These are phyloP conservation scores for Rosa persica DNA, from an alignment of 306 rosid genomes.

Conservation along the genomic window DNA sequence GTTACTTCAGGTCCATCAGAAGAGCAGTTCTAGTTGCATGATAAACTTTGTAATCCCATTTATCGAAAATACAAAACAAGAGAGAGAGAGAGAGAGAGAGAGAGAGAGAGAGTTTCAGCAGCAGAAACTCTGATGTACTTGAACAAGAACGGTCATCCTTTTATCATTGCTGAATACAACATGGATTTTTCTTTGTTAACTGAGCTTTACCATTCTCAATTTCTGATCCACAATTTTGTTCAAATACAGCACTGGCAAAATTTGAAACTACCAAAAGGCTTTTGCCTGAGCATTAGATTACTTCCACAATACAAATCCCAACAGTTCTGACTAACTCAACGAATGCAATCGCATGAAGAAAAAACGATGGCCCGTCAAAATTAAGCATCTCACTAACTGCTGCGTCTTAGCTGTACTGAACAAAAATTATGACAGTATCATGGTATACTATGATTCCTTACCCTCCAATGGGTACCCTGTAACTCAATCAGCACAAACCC, in stretches of 20 bases:
- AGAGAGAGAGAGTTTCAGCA: no score
- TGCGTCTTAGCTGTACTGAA: constrained; percentile 37
- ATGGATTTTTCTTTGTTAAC: no score
- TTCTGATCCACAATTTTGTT: background rate
- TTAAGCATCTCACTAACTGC: constrained; percentile 34
- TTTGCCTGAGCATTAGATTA: constrained; percentile 9
- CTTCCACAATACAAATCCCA: constrained; percentile 10
- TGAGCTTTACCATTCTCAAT: background rate
- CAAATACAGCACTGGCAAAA: constrained; percentile 1
- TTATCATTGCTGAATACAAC: background rate
- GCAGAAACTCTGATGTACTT: no score
- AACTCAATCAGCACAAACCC: constrained; percentile 29
- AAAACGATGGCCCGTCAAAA: constrained; percentile 18
- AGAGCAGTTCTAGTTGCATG: no score
- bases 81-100: no score
- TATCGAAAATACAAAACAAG: no score
- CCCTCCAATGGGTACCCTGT: constrained; percentile 22
- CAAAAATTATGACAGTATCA: constrained; percentile 17
- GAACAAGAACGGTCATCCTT: background rate
- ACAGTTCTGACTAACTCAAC: constrained; percentile 18
- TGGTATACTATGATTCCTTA: constrained; percentile 2
- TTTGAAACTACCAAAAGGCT: background rate
- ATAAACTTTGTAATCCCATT: no score
- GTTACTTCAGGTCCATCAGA: no score
- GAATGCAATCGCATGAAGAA: constrained; percentile 7